Evolutionary conservation across 352 stramenopile genomes (phyloP).

Genomic region (Globisporangium spiculum): DNA sequence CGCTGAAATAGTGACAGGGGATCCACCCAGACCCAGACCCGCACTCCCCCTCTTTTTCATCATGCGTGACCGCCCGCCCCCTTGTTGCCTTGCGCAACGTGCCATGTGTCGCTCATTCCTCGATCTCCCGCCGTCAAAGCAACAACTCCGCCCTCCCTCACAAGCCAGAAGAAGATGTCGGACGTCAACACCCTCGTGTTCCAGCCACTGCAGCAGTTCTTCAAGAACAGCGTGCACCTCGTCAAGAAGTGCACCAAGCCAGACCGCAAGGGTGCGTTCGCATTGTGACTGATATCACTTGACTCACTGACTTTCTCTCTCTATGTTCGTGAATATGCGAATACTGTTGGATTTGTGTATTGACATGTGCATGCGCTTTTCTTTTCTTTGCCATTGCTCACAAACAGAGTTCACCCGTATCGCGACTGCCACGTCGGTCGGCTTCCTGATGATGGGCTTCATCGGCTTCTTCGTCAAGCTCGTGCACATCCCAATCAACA

Average conservation of each 20-base stretch:
- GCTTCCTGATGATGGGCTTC: slow-evolving; percentile 99
- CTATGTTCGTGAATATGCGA: not conserved
- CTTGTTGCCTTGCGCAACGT: not conserved
- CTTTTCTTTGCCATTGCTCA: slow-evolving; percentile 8
- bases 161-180: slow-evolving; percentile 46
- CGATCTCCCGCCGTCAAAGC: slow-evolving; percentile 18
- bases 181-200: slow-evolving; percentile 93
- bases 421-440: slow-evolving; percentile 92
- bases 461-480: slow-evolving; percentile 99
- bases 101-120: slow-evolving; percentile 21
- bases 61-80: too few relatives aligned
- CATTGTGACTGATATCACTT: not conserved
- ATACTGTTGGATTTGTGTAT: not conserved
- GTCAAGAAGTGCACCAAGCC: slow-evolving; percentile 99
- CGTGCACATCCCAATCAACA: slow-evolving; percentile 99
- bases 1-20: not conserved
- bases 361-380: slow-evolving; percentile 10
- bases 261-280: slow-evolving; percentile 92
- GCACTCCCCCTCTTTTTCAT: not conserved
- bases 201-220: slow-evolving; percentile 95
- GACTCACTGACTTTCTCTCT: not conserved
- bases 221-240: slow-evolving; percentile 97
- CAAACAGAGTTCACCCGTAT: slow-evolving; percentile 94
- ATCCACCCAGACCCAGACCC: not conserved
- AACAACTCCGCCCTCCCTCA: not conserved